Evolutionary conservation across 306 rosid species (phyloP), one percentile per base, ranked within the genome.

Genomic region (Cicer arietinum): DNA sequence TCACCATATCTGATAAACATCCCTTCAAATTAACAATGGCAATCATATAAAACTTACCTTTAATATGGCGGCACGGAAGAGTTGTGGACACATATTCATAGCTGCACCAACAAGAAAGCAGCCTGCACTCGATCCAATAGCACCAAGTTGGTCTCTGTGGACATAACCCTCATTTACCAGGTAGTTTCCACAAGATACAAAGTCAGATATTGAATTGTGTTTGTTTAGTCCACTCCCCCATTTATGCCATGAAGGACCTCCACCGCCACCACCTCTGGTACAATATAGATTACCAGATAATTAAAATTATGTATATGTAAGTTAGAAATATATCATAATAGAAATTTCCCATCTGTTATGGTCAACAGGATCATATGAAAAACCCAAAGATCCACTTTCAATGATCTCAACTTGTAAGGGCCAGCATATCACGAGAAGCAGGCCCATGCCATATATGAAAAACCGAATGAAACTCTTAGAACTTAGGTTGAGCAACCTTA

Each of bases 111-210:
- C 86, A 74, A 91, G 90, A 74, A 94, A 89, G 59, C 93, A 50
- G 78, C 98, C 98, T 53, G 98, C 98, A 82, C 98, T 94, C 72
- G 78, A 75, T 78, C 93, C 98, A 46, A 90, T 82, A 39, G 93
- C 92, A 47, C 90, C 85, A 65, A 94, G 96, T 72, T 40, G 87
- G 76, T 88, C 84, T 67, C 73, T 86, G 48, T 82, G 86, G 67
- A 90, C 87, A 77, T 85, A 91, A 6, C 92, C 84, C 77, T 90
- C 89, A 44, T 85, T 82, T 63, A 87, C 76, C 80, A 94, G 79
- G 84, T 86, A 90, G 71, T 90, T 86, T 14, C 86, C 95, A 78
- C 97, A 94, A 52, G 91, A 91, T 62, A 87, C 86, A 74, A 86
- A 90, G 82, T 94, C 98, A 39, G 74, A 45, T 58, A 94, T 84